These are phyloP conservation scores for Trametes sanguinea DNA, from an alignment of 768 basidiomycete genomes.

Conservation along the genomic window DNA sequence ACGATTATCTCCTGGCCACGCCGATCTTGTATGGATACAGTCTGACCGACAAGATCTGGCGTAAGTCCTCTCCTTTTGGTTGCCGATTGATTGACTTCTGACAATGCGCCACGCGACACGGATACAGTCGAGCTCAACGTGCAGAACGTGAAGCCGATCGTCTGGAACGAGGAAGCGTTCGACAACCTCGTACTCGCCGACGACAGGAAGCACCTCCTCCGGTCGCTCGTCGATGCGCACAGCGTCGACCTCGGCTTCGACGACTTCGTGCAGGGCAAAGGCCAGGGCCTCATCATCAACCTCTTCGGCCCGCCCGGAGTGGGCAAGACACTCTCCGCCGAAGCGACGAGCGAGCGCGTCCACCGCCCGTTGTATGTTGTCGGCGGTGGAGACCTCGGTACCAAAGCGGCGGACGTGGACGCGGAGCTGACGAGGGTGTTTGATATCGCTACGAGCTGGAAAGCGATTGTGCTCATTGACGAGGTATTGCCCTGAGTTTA, in stretches of 20 bases:
- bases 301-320: conserved; percentile 34
- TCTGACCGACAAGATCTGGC: conserved; percentile 58
- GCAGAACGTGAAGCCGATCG: conserved; percentile 51
- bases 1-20: conserved; percentile 55
- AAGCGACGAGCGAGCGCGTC: conserved; percentile 30
- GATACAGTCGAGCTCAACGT: conserved; percentile 60
- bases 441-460: conserved; percentile 36
- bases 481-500: conserved; percentile 7
- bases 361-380: conserved; percentile 24
- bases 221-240: conserved; percentile 36
- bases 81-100: too few relatives aligned
- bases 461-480: conserved; percentile 36
- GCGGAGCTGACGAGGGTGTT: conserved; percentile 32
- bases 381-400: conserved; percentile 18
- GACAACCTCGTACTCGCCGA: conserved; percentile 33
- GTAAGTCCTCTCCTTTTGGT: neutral
- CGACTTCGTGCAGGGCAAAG: conserved; percentile 40
- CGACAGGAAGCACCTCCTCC: conserved; percentile 34
- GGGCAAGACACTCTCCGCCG: conserved; percentile 32
- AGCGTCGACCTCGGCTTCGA: conserved; percentile 29
- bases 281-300: conserved; percentile 37
- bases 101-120: too few relatives aligned
- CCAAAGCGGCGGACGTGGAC: conserved; percentile 33
- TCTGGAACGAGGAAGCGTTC: conserved; percentile 38
- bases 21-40: conserved; percentile 63